phyloP scores from a whole-genome alignment of 1,284 basidiomycete genomes.

The Pseudozyma pruni region DNA sequence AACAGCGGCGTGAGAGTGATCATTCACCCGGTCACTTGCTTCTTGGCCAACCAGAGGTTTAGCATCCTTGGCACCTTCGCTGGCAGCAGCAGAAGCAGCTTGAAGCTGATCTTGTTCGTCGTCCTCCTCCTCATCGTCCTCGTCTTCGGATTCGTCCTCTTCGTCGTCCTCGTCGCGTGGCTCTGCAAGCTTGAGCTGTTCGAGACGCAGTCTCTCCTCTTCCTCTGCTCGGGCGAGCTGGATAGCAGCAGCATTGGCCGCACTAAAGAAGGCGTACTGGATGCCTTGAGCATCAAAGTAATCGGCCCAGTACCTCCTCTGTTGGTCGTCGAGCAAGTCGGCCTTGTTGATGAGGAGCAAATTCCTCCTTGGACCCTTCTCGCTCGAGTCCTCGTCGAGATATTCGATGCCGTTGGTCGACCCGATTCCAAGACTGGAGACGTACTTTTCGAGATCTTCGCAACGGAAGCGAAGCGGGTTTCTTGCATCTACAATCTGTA shows the following conservation, averaged over 20 bases:
- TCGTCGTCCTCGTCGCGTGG: conserved; percentile 55
- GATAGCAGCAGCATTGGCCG: conserved; percentile 84
- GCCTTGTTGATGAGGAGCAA: conserved; percentile 95
- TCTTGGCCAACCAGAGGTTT: conserved; percentile 51
- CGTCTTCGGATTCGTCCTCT: conserved; percentile 36
- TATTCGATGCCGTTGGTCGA: conserved; percentile 92
- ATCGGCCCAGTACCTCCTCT: conserved; percentile 86
- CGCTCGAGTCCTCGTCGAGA: conserved; percentile 80
- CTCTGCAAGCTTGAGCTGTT: conserved; percentile 62
- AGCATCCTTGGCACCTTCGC: conserved; percentile 36
- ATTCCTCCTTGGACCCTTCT: conserved; percentile 74
- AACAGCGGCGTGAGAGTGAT: conserved; percentile 29
- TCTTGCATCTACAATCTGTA: conserved; percentile 67
- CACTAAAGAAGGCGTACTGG: conserved; percentile 94
- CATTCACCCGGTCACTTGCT: conserved; percentile 31
- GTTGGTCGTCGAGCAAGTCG: conserved; percentile 86
- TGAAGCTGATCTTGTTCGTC: conserved; percentile 48
- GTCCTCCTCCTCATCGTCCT: conserved; percentile 68
- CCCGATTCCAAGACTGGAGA: conserved; percentile 71
- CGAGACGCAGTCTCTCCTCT: conserved; percentile 71
- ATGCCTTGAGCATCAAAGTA: conserved; percentile 87
- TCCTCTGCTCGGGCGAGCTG: conserved; percentile 70
- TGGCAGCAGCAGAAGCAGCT: conserved; percentile 37
- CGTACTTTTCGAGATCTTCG: conserved; percentile 67
- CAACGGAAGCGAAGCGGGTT: conserved; percentile 67